A percentile compares a stretch with the other conserved stretches of the same genome.
phyloP scores from a whole-genome alignment of 2,329 filamentous ascomycete species.

The Tolypocladium tropicale region DNA sequence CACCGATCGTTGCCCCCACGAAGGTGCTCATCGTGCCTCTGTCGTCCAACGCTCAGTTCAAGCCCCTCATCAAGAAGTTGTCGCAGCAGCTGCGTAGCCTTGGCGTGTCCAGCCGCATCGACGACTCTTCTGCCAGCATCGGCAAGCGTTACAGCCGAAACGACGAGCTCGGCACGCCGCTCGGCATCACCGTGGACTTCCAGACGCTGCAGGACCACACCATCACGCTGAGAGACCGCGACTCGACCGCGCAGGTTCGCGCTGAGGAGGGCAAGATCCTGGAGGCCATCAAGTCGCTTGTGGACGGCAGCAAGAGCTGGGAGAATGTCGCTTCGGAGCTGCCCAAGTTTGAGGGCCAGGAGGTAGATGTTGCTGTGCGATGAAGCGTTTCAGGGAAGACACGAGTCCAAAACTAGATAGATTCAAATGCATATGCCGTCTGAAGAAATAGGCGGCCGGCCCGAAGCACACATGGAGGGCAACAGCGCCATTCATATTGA shows the following conservation, averaged over 20 bases:
- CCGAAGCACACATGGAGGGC: not conserved
- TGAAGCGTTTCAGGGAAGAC: constrained; percentile 7
- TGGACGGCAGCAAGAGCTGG: constrained; percentile 44
- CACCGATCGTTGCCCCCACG: constrained; percentile 69
- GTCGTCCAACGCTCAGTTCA: constrained; percentile 71
- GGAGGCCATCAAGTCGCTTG: constrained; percentile 53
- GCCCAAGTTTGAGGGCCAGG: constrained; percentile 76
- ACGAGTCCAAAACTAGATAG: not conserved
- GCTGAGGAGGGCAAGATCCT: constrained; percentile 72
- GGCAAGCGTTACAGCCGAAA: constrained; percentile 93
- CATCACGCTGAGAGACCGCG: constrained; percentile 81
- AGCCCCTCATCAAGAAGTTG: constrained; percentile 62
- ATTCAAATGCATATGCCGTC: not conserved
- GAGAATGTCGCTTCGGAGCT: constrained; percentile 64
- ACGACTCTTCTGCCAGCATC: constrained; percentile 84
- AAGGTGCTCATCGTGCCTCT: constrained; percentile 91
- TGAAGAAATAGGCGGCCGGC: not conserved
- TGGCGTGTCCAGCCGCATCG: constrained; percentile 74
- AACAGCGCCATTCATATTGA: not conserved
- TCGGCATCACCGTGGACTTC: constrained; percentile 93
- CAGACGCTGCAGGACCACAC: constrained; percentile 82
- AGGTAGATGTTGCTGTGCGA: constrained; percentile 34
- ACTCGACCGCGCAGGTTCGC: constrained; percentile 84
- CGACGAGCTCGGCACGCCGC: constrained; percentile 88
- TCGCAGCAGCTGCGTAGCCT: constrained; percentile 65